These are phyloP conservation scores for Entomortierella beljakovae DNA, from an alignment of 192 early-diverging fungal genomes.

Conservation along the genomic window DNA sequence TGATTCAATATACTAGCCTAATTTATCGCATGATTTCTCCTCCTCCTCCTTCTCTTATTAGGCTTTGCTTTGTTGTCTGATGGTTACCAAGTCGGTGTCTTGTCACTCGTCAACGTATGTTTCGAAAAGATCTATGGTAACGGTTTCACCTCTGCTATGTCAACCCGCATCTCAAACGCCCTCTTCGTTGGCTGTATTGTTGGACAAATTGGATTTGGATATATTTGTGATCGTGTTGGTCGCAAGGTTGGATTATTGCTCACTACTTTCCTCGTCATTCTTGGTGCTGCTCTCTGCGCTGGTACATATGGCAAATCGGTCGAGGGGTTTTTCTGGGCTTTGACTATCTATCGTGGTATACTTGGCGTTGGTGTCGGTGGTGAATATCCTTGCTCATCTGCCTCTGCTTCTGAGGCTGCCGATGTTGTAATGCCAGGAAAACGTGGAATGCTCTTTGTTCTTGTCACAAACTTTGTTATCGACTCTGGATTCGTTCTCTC, in stretches of 20 bases:
- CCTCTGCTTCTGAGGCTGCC: constrained; percentile 63
- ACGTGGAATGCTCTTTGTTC: constrained; percentile 61
- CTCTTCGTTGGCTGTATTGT: constrained; percentile 65
- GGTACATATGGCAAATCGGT: constrained; percentile 57
- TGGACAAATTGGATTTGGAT: constrained; percentile 64
- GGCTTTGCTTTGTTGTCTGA: constrained; percentile 61
- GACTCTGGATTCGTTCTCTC: constrained; percentile 60
- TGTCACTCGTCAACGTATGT: constrained; percentile 61
- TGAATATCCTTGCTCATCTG: constrained; percentile 66
- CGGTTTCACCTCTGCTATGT: constrained; percentile 45
- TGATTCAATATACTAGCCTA: too few species aligned
- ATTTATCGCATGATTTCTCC: too few species aligned
- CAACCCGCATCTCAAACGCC: constrained; percentile 60
- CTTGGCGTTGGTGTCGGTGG: constrained; percentile 62
- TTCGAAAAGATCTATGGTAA: constrained; percentile 58
- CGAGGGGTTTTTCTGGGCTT: constrained; percentile 58
- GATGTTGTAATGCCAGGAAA: constrained; percentile 57
- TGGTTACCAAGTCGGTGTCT: constrained; percentile 67
- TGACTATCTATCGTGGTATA: constrained; percentile 60
- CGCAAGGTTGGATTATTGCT: constrained; percentile 63
- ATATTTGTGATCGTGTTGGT: constrained; percentile 63
- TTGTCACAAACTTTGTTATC: constrained; percentile 62
- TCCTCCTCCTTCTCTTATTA: background rate
- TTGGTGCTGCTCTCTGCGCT: constrained; percentile 59
- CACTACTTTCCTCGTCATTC: constrained; percentile 60